Percentiles rank a stretch among this genome's conserved stretches.
Evolutionary conservation across 805 yeast genomes (phyloP).

Genomic region (Candida pseudofarinosa): DNA sequence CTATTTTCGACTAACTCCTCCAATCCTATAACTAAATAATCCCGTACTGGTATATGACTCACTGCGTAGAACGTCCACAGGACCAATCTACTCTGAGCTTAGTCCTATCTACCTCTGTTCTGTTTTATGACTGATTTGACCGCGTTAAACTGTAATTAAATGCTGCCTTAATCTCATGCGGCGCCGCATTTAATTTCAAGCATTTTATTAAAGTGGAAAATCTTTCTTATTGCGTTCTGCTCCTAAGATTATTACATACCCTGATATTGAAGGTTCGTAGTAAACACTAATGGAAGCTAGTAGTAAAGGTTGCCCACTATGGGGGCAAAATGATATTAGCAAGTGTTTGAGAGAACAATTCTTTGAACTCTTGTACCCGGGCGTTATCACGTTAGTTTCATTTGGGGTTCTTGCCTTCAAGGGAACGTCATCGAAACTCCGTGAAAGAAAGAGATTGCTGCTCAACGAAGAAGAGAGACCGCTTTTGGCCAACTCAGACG

Average conservation of each 20-base stretch:
- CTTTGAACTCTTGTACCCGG: constrained; percentile 33
- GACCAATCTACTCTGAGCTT: too few relatives aligned
- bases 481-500: constrained; percentile 27
- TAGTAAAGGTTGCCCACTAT: constrained; percentile 19
- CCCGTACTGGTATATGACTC: too few relatives aligned
- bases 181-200: too few relatives aligned
- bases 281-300: background rate
- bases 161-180: too few relatives aligned
- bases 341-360: constrained; percentile 41
- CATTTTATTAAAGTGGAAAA: background rate
- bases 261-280: background rate
- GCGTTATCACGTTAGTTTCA: constrained; percentile 27
- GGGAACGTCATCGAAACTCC: constrained; percentile 12
- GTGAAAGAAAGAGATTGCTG: constrained; percentile 7
- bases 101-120: too few relatives aligned
- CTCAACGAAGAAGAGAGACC: constrained; percentile 27
- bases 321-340: constrained; percentile 64
- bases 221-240: background rate
- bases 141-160: too few relatives aligned
- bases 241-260: background rate
- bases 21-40: too few relatives aligned
- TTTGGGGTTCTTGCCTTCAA: constrained; percentile 21
- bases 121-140: too few relatives aligned
- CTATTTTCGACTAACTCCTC: too few relatives aligned
- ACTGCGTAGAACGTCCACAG: too few relatives aligned